These are phyloP conservation scores for Phlyctochytrium planicorne DNA, from an alignment of 192 early-diverging fungal species.

Conservation along the genomic window DNA sequence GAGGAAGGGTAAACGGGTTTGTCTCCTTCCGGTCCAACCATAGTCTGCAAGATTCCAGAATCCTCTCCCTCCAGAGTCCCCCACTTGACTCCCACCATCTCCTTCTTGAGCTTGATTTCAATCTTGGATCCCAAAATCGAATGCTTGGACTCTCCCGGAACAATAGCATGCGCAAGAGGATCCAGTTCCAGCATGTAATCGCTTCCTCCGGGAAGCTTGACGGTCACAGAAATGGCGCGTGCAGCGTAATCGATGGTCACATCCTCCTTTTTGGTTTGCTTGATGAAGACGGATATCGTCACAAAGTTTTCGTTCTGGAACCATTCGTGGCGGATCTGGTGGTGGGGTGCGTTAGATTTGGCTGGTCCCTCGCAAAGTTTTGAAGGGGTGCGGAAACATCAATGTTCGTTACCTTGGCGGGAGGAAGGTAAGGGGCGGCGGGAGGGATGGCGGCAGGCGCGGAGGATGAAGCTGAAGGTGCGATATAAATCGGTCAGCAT, in stretches of 20 bases:
- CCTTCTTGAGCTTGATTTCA: slow-evolving; percentile 69
- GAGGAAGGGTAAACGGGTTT: slow-evolving; percentile 48
- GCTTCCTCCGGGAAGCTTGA: slow-evolving; percentile 77
- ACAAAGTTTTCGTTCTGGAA: slow-evolving; percentile 92
- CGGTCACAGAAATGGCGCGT: slow-evolving; percentile 68
- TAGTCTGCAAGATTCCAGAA: slow-evolving; percentile 27
- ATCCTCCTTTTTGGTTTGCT: slow-evolving; percentile 74
- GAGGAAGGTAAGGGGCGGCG: slow-evolving; percentile 36
- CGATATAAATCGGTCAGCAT: slow-evolving; percentile 9
- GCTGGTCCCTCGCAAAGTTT: background rate
- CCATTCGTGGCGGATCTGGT: slow-evolving; percentile 85
- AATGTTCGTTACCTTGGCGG: slow-evolving; percentile 34
- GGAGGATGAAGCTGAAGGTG: slow-evolving; percentile 24
- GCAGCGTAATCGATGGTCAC: slow-evolving; percentile 60
- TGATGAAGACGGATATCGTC: slow-evolving; percentile 87
- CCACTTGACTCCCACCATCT: slow-evolving; percentile 78
- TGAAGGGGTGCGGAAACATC: background rate
- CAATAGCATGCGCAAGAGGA: slow-evolving; percentile 77
- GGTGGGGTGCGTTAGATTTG: slow-evolving; percentile 19
- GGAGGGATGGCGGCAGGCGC: slow-evolving; percentile 33
- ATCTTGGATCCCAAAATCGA: slow-evolving; percentile 51
- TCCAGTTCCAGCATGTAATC: slow-evolving; percentile 93
- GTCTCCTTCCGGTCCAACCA: slow-evolving; percentile 31
- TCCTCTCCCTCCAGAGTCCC: slow-evolving; percentile 75
- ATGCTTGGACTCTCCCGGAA: slow-evolving; percentile 56